These are phyloP conservation scores for Pseudopithomyces maydicus DNA, from an alignment of 2,329 filamentous ascomycete genomes.

Conservation along the genomic window DNA sequence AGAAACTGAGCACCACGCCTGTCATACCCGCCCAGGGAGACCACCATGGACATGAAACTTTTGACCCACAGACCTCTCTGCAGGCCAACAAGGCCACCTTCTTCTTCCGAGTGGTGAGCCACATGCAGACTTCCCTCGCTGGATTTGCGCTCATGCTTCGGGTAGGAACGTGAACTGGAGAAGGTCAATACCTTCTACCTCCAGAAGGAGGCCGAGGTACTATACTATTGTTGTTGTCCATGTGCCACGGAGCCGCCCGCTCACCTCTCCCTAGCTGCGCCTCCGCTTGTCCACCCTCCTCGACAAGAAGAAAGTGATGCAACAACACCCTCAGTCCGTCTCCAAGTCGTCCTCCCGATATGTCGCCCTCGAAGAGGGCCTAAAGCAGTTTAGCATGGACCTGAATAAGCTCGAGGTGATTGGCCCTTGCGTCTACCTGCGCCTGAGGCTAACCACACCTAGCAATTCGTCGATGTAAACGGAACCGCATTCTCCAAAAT, in stretches of 20 bases:
- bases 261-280: slow-evolving; percentile 71
- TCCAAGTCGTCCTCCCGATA: slow-evolving; percentile 92
- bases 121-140: neutral
- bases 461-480: slow-evolving; percentile 98
- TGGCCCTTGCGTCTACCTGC: slow-evolving; percentile 19
- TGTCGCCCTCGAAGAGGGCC: slow-evolving; percentile 92
- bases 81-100: slow-evolving; percentile 98
- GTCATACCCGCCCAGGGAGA: slow-evolving; percentile 79
- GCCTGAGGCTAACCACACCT: slow-evolving; percentile 30
- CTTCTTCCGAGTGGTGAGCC: slow-evolving; percentile 89
- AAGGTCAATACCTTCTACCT: slow-evolving; percentile 98
- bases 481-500: slow-evolving; percentile 98
- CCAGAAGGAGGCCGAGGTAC: slow-evolving; percentile 97
- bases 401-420: slow-evolving; percentile 84
- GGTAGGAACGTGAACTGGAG: slow-evolving; percentile 91
- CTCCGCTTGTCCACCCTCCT: slow-evolving; percentile 88
- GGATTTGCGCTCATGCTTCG: slow-evolving; percentile 10
- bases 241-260: slow-evolving; percentile 11
- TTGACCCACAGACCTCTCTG: slow-evolving; percentile 83
- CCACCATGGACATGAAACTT: slow-evolving; percentile 48
- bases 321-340: slow-evolving; percentile 74
- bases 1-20: slow-evolving; percentile 92
- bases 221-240: slow-evolving; percentile 28
- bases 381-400: slow-evolving; percentile 95
- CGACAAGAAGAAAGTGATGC: slow-evolving; percentile 92